A percentile compares a stretch with the other conserved stretches of the same genome.
These are phyloP conservation scores for Paramecium octaurelia DNA, from an alignment of 73 alveolate species.

Conservation along the genomic window DNA sequence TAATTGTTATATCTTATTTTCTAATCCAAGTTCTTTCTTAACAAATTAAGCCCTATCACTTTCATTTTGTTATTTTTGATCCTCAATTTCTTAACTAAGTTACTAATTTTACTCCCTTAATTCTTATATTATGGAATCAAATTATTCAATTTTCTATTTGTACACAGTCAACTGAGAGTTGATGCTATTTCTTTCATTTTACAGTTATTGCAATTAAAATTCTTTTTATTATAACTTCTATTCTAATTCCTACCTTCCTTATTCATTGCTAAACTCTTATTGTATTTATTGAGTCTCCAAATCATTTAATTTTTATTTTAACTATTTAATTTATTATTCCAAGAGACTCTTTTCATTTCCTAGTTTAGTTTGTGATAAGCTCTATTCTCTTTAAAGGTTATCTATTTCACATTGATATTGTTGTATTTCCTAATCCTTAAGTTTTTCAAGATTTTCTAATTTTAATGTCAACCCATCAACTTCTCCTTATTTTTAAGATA, in stretches of 20 bases:
- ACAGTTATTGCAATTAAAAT: background rate
- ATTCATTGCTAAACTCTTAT: background rate
- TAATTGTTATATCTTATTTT: background rate
- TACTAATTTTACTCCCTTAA: background rate
- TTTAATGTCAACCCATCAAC: background rate
- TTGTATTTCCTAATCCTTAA: background rate
- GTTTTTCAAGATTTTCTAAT: background rate
- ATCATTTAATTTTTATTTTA: background rate
- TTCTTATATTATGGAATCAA: background rate
- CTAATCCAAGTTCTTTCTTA: background rate
- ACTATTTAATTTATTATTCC: slow-evolving; percentile 2
- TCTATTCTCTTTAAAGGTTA: background rate
- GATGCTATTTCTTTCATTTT: background rate
- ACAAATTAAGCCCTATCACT: slow-evolving; percentile 16
- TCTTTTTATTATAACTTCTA: background rate
- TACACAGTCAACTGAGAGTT: background rate
- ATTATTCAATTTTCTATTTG: background rate
- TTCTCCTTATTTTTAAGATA: slow-evolving; percentile 5
- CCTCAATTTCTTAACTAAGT: background rate
- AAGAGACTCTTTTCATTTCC: background rate
- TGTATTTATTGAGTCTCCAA: background rate
- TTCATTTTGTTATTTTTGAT: background rate
- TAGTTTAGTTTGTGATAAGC: background rate
- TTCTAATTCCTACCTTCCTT: background rate
- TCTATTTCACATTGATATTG: background rate